A percentile compares a stretch with the other conserved stretches of the same genome.
Conservation (phyloP, 2,329 filamentous ascomycete species). For the Phialemonium atrogriseum region DNA sequence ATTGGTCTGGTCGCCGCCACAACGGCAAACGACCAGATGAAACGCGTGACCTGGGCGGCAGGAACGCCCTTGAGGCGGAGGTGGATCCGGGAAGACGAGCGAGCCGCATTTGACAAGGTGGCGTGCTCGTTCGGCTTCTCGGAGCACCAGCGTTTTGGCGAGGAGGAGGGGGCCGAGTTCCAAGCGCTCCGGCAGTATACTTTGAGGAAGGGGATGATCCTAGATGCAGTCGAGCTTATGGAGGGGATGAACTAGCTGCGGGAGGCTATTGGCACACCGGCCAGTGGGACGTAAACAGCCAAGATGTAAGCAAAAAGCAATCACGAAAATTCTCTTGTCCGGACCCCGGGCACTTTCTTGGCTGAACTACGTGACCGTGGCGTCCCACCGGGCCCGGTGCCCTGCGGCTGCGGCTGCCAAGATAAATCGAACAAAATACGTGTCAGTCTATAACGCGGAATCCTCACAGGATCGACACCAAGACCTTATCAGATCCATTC, state of each 20-base stretch:
- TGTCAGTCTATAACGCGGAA: too few species aligned
- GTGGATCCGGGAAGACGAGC: constrained; percentile 85
- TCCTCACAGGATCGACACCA: too few species aligned
- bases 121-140: constrained; percentile 89
- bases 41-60: constrained; percentile 79
- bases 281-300: too few species aligned
- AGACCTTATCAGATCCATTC: too few species aligned
- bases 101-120: constrained; percentile 77
- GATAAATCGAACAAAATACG: too few species aligned
- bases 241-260: constrained; percentile 65
- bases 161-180: constrained; percentile 90
- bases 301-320: too few species aligned
- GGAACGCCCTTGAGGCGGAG: constrained; percentile 73
- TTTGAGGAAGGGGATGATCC: constrained; percentile 74
- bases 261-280: too few species aligned
- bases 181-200: constrained; percentile 77
- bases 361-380: too few species aligned
- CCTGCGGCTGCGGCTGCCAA: too few species aligned
- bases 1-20: constrained; percentile 78
- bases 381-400: too few species aligned
- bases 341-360: too few species aligned
- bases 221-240: constrained; percentile 87
- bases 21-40: constrained; percentile 92
- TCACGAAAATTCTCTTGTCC: too few species aligned
- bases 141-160: constrained; percentile 68